Evolutionary conservation across 75 land plant species (phyloP), one percentile per base, ranked within the genome.

Genomic region (Chamaecyparis obtusa): DNA sequence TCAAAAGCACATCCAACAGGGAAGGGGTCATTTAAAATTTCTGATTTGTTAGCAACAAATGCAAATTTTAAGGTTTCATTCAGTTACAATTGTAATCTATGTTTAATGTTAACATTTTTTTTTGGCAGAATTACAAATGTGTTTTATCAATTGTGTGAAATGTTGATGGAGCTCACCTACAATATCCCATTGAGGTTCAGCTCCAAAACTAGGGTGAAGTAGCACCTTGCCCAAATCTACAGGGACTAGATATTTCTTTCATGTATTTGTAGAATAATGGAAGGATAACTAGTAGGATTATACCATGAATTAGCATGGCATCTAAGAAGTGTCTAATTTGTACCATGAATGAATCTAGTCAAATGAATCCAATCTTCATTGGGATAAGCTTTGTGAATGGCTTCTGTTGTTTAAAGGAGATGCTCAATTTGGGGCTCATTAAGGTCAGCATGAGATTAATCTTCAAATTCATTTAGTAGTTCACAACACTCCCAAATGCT

Each of bases 401-500:
- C 97, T 49, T 96, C 97, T 14, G 98, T 94, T 35, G 95, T 93
- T 83, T 96, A 97, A 44, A 96, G 64, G 49, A 95, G 87, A 60
- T 96, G 97, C 89, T 95, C 93, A 39, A 96, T 96, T 85, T 96
- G 97, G 14, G 97, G 98, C 87, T 95, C 96, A 64, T 96, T 97
- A 69, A 95, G 91, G 81, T 96, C 95, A 7, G 98, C 97, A 83
- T 96, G 95, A 69, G 95, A 95, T 35, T 95, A 95, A 60, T 95
- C 98, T 4, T 94, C 93, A 67, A 88, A 89, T 46, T 93, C 91
- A 85, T 96, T 92, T 36, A 96, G 87, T 16, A 97, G 92, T 71
- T 97, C 99, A 86, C 98, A 96, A 51, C 95, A 92, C 57, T 97
- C 97, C 99, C 99, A 97, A 49, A 97, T 93, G 90, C 99, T 91